A percentile compares a stretch with the other conserved stretches of the same genome.
These are phyloP conservation scores for Chimonanthus salicifolius DNA, from an alignment of 164 flowering plant genomes.

Conservation along the genomic window DNA sequence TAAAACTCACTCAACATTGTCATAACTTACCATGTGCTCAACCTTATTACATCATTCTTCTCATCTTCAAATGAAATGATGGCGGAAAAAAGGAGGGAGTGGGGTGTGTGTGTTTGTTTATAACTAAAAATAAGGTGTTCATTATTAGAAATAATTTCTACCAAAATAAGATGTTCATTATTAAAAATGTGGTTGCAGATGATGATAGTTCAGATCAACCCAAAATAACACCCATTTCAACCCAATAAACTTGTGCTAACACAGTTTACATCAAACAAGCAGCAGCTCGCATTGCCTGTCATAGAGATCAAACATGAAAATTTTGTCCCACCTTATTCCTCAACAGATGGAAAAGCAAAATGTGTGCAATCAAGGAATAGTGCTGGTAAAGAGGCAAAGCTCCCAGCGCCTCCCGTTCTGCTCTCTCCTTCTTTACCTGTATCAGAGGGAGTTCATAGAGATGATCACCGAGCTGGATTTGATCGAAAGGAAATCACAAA, in stretches of 20 bases:
- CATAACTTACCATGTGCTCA: too few species aligned
- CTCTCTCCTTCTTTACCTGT: conserved; percentile 78
- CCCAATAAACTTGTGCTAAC: background rate
- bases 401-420: conserved; percentile 89
- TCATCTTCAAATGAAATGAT: too few species aligned
- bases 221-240: too few species aligned
- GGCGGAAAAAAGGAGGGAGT: too few species aligned
- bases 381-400: conserved; percentile 78
- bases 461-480: background rate
- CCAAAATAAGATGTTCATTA: background rate
- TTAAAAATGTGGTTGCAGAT: background rate
- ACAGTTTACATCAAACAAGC: background rate
- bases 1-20: too few species aligned
- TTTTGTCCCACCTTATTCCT: background rate
- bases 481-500: background rate
- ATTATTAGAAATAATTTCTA: too few species aligned
- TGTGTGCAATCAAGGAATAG: conserved; percentile 41
- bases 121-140: too few species aligned
- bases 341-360: background rate
- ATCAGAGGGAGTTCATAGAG: background rate
- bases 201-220: background rate
- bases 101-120: too few species aligned
- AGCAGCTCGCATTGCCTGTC: background rate
- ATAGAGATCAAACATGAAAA: background rate
- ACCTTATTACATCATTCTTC: too few species aligned